Evolutionary conservation across 1,139 yeast species (phyloP).

Genomic region (Suhomyces chickasaworum): DNA sequence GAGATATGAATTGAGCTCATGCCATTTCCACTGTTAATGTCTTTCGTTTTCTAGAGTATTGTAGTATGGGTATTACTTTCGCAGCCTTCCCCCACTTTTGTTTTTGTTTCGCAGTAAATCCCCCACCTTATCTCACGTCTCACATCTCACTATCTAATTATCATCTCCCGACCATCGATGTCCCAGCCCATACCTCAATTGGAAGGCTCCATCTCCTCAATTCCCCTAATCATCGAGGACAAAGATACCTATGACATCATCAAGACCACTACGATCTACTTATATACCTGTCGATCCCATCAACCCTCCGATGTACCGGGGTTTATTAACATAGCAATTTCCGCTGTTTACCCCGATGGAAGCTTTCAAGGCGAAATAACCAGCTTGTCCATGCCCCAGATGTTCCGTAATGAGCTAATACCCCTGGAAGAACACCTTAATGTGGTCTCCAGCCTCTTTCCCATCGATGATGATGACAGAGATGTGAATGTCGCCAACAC

Average conservation of each 20-base stretch:
- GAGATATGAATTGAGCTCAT: no score
- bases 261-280: conserved; percentile 19
- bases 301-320: conserved; percentile 13
- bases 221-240: conserved; percentile 29
- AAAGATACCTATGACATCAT: conserved; percentile 18
- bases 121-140: conserved; percentile 4
- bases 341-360: conserved; percentile 25
- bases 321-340: conserved; percentile 19
- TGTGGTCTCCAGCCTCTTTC: conserved; percentile 10
- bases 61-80: no score
- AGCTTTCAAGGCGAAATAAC: conserved; percentile 18
- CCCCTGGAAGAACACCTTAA: conserved; percentile 3
- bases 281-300: conserved; percentile 14
- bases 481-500: neutral
- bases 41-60: no score
- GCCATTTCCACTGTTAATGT: no score
- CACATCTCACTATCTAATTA: conserved; percentile 25
- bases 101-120: neutral
- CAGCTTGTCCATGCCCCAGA: neutral
- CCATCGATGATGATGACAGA: conserved; percentile 11
- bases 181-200: neutral
- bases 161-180: neutral
- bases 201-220: conserved; percentile 20
- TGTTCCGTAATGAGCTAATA: conserved; percentile 9
- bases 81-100: neutral